These are phyloP conservation scores for Hypoxylon rickii DNA, from an alignment of 495 filamentous ascomycete species.

Conservation along the genomic window DNA sequence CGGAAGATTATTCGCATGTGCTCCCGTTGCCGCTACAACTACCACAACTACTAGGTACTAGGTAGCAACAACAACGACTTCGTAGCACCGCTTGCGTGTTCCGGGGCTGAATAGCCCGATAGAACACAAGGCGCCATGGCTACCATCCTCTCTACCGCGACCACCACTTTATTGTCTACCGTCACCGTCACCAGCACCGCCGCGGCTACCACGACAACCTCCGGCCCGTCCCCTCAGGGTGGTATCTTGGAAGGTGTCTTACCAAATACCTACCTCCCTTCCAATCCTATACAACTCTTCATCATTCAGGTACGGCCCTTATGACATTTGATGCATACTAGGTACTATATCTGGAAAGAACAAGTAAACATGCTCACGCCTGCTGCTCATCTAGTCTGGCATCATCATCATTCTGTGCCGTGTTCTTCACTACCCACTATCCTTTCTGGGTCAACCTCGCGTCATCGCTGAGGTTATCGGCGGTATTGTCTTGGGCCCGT, in stretches of 20 bases:
- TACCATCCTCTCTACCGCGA: slow-evolving; percentile 19
- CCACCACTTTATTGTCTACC: slow-evolving; percentile 32
- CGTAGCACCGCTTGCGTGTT: too few relatives aligned
- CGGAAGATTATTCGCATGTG: too few relatives aligned
- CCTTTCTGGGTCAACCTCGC: slow-evolving; percentile 83
- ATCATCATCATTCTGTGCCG: slow-evolving; percentile 93
- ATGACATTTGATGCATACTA: too few relatives aligned
- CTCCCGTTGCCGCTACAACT: too few relatives aligned
- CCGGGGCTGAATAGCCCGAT: background rate
- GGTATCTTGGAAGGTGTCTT: slow-evolving; percentile 37
- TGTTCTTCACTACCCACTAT: slow-evolving; percentile 74
- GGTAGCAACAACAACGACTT: too few relatives aligned
- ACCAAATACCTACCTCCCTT: slow-evolving; percentile 33
- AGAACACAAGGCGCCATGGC: slow-evolving; percentile 4
- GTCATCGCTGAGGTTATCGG: slow-evolving; percentile 97
- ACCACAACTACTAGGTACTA: too few relatives aligned
- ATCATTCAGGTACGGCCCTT: slow-evolving; percentile 80
- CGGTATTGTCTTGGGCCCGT: slow-evolving; percentile 87
- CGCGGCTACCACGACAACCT: slow-evolving; percentile 11
- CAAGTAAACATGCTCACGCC: slow-evolving; percentile 28
- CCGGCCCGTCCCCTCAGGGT: slow-evolving; percentile 28
- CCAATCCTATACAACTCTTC: slow-evolving; percentile 88
- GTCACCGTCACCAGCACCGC: slow-evolving; percentile 20
- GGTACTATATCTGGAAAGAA: background rate
- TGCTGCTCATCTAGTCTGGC: slow-evolving; percentile 58